Evolutionary conservation across 192 early-diverging fungal species (phyloP).

Genomic region (Pilobolus umbonatus): DNA sequence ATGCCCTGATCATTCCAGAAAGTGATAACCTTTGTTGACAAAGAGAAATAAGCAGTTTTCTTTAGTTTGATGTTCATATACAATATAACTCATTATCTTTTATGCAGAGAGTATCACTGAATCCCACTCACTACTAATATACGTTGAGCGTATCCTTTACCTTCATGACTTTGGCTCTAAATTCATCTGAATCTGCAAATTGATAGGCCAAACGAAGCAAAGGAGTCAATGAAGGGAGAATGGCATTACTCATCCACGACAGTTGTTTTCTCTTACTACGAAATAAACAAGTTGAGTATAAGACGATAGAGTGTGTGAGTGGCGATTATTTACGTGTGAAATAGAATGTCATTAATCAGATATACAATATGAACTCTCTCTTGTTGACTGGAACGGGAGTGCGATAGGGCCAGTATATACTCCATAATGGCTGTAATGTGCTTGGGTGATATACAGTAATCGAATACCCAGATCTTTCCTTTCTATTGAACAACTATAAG

Average conservation of each 20-base stretch:
- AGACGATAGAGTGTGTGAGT: not conserved
- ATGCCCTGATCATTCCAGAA: conserved; percentile 37
- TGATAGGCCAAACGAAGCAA: conserved; percentile 44
- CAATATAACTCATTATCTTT: not conserved
- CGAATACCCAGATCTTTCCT: conserved; percentile 47
- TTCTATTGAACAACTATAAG: conserved; percentile 27
- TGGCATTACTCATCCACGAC: conserved; percentile 42
- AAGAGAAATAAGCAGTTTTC: not conserved
- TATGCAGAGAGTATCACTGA: too few species aligned
- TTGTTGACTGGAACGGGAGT: conserved; percentile 33
- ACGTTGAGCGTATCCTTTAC: conserved; percentile 20
- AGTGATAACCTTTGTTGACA: conserved; percentile 29
- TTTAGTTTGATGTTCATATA: not conserved
- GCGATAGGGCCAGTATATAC: conserved; percentile 38
- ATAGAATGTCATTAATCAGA: conserved; percentile 48
- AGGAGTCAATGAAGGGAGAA: conserved; percentile 39
- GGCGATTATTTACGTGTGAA: conserved; percentile 36
- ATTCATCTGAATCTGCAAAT: conserved; percentile 35
- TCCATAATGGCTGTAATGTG: conserved; percentile 35
- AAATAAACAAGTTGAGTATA: not conserved
- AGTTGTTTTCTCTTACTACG: conserved; percentile 38
- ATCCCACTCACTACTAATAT: not conserved
- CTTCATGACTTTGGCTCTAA: conserved; percentile 43
- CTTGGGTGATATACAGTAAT: conserved; percentile 36
- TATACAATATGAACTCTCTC: conserved; percentile 49